Conservation (phyloP, 2,329 filamentous ascomycete genomes). For the Sporothrix luriei region DNA sequence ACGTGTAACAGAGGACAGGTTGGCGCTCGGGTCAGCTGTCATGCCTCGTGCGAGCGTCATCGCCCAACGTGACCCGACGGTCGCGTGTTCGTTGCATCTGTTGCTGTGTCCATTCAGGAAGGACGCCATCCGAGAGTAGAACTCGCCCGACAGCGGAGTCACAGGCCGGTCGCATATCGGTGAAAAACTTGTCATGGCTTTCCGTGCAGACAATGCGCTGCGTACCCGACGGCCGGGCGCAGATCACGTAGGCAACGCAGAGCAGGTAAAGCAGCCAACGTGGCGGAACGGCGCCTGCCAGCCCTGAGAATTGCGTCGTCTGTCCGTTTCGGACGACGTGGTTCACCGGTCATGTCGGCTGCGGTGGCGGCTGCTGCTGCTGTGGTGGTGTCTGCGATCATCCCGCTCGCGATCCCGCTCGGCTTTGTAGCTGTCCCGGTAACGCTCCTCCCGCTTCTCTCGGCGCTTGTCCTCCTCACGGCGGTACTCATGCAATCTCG, state of each 20-base stretch:
- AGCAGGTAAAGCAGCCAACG: too few species aligned
- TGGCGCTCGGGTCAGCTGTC: background rate
- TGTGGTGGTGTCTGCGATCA: conserved; percentile 14
- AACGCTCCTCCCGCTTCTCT: conserved; percentile 34
- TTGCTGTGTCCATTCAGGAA: background rate
- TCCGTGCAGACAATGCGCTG: background rate
- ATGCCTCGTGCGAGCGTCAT: conserved; percentile 6
- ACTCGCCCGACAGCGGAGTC: background rate
- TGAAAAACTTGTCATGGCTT: background rate
- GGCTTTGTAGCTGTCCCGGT: conserved; percentile 36
- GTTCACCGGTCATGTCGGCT: conserved; percentile 28
- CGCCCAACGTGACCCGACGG: conserved; percentile 4
- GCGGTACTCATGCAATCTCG: conserved; percentile 37
- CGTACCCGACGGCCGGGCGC: background rate
- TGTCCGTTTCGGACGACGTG: too few species aligned
- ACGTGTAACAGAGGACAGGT: background rate
- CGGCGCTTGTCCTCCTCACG: conserved; percentile 36
- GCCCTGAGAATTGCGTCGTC: too few species aligned
- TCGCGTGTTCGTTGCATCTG: background rate
- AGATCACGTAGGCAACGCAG: too few species aligned
- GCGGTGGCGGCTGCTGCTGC: conserved; percentile 29
- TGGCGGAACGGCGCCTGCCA: too few species aligned
- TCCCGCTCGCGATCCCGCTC: conserved; percentile 35
- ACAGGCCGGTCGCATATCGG: background rate
- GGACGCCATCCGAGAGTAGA: background rate